These are phyloP conservation scores for Allium fistulosum DNA, from an alignment of 106 monocot species.

Conservation along the genomic window DNA sequence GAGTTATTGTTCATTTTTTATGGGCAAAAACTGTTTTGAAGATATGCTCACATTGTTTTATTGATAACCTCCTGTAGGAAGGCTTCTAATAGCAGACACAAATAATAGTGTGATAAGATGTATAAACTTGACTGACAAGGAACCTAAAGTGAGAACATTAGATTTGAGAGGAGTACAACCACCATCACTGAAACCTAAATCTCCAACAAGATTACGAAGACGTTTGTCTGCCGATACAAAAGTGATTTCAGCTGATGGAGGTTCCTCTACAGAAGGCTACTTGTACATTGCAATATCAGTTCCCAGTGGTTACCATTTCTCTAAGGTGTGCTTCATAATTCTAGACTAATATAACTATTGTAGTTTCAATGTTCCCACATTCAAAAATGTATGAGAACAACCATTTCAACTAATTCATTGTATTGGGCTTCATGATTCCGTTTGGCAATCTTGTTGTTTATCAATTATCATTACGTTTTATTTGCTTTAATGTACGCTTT, in stretches of 20 bases:
- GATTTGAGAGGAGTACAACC: conserved; percentile 72
- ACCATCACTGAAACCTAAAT: conserved; percentile 52
- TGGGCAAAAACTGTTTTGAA: not conserved
- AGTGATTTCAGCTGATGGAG: conserved; percentile 50
- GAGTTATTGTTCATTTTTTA: too few relatives aligned
- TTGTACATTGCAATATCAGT: conserved; percentile 54
- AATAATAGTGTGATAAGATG: conserved; percentile 82
- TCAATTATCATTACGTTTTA: not conserved
- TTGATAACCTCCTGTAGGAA: conserved; percentile 51
- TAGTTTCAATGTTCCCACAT: too few relatives aligned
- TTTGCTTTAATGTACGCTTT: not conserved
- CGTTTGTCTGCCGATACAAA: conserved; percentile 53
- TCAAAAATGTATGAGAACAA: too few relatives aligned
- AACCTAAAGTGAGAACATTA: conserved; percentile 46
- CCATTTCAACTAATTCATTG: too few relatives aligned
- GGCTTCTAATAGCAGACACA: conserved; percentile 87
- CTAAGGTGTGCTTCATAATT: conserved; percentile 52
- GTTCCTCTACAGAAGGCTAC: conserved; percentile 58
- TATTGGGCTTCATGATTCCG: too few relatives aligned
- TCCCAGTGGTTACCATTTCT: conserved; percentile 85
- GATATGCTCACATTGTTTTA: conserved; percentile 6
- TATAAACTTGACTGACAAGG: conserved; percentile 58
- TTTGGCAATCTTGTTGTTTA: not conserved
- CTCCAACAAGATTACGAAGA: conserved; percentile 58
- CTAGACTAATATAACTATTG: too few relatives aligned